phyloP scores from a whole-genome alignment of 306 rosid genomes.

The Gleditsia sinensis region DNA sequence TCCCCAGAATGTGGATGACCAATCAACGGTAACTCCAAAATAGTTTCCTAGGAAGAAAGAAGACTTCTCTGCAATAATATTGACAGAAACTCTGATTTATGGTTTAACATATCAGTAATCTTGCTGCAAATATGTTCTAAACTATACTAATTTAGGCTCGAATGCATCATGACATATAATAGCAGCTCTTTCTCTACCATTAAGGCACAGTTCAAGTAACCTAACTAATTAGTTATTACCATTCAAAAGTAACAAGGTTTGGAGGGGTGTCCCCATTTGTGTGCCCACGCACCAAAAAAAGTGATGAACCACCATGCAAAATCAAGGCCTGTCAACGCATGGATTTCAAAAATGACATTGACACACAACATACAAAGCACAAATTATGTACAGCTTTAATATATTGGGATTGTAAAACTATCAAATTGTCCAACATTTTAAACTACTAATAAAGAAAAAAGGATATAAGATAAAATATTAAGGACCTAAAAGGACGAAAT shows the following conservation, averaged over 20 bases:
- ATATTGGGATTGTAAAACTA: not conserved
- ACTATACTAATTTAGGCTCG: not conserved
- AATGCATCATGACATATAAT: not conserved
- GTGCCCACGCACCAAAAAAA: not conserved
- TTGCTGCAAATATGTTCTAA: not conserved
- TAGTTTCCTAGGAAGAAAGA: not conserved
- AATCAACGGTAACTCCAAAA: not conserved
- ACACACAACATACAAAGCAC: not conserved
- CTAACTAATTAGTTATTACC: not conserved
- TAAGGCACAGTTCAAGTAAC: not conserved
- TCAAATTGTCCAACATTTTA: not conserved
- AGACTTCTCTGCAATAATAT: not conserved
- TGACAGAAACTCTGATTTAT: not conserved
- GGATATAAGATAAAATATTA: not conserved
- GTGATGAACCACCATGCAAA: slow-evolving; percentile 16
- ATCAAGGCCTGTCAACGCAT: slow-evolving; percentile 1
- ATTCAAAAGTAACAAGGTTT: not conserved
- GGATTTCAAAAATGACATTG: not conserved
- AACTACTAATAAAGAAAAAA: not conserved
- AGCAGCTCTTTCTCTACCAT: not conserved
- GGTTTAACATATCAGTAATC: not conserved
- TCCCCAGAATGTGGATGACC: not conserved
- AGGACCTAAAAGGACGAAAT: slow-evolving; percentile 1
- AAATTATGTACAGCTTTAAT: not conserved
- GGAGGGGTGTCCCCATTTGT: not conserved